These are phyloP conservation scores for Geotrichum restrictum DNA, from an alignment of 1,139 yeast genomes.

Conservation along the genomic window DNA sequence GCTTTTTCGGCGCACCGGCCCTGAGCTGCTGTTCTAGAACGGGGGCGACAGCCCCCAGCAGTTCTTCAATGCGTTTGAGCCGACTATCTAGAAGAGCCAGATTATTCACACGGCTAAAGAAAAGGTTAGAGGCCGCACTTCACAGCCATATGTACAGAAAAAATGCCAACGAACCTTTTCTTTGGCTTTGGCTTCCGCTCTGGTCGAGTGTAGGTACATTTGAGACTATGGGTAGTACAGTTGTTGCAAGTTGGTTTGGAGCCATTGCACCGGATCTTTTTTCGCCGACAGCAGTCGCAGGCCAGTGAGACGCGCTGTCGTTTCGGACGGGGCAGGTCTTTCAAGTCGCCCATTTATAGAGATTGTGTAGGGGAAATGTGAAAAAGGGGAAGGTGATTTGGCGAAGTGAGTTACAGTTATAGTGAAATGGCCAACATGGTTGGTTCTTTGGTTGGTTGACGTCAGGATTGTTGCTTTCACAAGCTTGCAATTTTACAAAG, in stretches of 20 bases:
- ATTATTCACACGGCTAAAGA: slow-evolving; percentile 10
- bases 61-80: slow-evolving; percentile 35
- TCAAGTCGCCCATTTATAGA: not conserved
- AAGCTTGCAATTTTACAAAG: too few relatives aligned
- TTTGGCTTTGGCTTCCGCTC: slow-evolving; percentile 35
- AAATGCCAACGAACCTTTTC: slow-evolving; percentile 29
- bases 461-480: too few relatives aligned
- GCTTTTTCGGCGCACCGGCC: not conserved
- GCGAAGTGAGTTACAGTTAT: too few relatives aligned
- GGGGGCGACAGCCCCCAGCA: slow-evolving; percentile 31
- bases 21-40: not conserved
- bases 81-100: slow-evolving; percentile 16
- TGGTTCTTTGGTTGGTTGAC: too few relatives aligned
- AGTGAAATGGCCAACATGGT: too few relatives aligned
- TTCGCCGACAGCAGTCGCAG: slow-evolving; percentile 65
- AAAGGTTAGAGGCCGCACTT: not conserved
- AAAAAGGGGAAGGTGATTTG: not conserved
- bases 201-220: slow-evolving; percentile 35
- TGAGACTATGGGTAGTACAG: slow-evolving; percentile 47
- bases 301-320: slow-evolving; percentile 37
- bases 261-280: slow-evolving; percentile 75
- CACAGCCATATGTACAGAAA: not conserved
- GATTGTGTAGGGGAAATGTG: not conserved
- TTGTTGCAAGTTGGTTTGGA: slow-evolving; percentile 58
- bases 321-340: slow-evolving; percentile 6